Evolutionary conservation across 2,329 filamentous ascomycete genomes (phyloP).

Genomic region (Lecanicillium sp.): DNA sequence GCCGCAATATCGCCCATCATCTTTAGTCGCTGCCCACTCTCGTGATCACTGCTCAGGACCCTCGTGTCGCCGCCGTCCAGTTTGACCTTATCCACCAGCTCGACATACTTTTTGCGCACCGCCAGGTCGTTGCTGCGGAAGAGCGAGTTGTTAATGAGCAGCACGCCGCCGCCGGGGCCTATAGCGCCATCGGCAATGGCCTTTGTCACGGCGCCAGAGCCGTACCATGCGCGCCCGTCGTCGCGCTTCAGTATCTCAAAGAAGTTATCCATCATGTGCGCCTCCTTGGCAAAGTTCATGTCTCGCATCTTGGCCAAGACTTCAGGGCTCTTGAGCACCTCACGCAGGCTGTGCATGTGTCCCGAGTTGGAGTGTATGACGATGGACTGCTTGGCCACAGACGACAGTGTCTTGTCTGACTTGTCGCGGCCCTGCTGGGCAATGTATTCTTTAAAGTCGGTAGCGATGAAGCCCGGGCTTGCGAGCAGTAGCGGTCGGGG

Average conservation of each 20-base stretch:
- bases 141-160: slow-evolving; percentile 81
- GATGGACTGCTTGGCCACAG: slow-evolving; percentile 55
- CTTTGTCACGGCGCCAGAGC: slow-evolving; percentile 70
- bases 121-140: slow-evolving; percentile 78
- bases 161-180: slow-evolving; percentile 73
- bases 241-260: slow-evolving; percentile 72
- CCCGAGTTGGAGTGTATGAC: slow-evolving; percentile 82
- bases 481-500: slow-evolving; percentile 75
- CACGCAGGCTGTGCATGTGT: slow-evolving; percentile 79
- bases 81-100: slow-evolving; percentile 80
- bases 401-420: slow-evolving; percentile 63
- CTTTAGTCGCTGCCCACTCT: slow-evolving; percentile 81
- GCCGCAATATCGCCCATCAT: slow-evolving; percentile 83
- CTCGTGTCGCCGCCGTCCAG: slow-evolving; percentile 80
- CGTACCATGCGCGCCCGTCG: slow-evolving; percentile 88
- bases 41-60: slow-evolving; percentile 88
- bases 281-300: slow-evolving; percentile 83
- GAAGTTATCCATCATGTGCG: slow-evolving; percentile 78
- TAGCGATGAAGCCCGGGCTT: slow-evolving; percentile 81
- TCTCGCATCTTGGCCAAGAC: slow-evolving; percentile 73
- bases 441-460: slow-evolving; percentile 71
- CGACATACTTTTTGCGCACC: slow-evolving; percentile 73
- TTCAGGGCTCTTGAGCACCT: slow-evolving; percentile 76
- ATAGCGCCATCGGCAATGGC: slow-evolving; percentile 86
- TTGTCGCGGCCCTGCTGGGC: slow-evolving; percentile 52